Conservation (phyloP, 1,284 basidiomycete species). For the Microbotryum silenes-acaulis region DNA sequence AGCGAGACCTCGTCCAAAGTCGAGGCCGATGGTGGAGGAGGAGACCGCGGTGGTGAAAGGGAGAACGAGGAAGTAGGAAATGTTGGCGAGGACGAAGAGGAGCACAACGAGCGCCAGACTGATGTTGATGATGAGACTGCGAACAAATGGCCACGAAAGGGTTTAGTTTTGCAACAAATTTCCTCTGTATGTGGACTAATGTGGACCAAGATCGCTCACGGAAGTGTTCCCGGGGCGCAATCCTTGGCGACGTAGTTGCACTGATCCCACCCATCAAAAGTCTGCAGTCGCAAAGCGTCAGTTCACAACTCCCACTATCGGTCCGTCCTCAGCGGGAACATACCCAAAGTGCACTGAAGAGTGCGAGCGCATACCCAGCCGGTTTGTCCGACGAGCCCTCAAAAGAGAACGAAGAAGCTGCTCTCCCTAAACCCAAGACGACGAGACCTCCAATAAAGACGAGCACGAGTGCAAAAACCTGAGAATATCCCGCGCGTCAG, state of each 20-base stretch:
- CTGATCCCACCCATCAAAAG: conserved; percentile 49
- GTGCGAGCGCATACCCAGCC: conserved; percentile 78
- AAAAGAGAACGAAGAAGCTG: conserved; percentile 47
- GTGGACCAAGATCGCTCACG: conserved; percentile 7
- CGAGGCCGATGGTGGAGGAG: conserved; percentile 38
- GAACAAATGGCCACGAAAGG: conserved; percentile 22
- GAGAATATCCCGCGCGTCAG: not conserved
- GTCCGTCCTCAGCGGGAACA: conserved; percentile 69
- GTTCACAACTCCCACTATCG: conserved; percentile 28
- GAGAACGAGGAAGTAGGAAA: conserved; percentile 90
- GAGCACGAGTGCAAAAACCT: conserved; percentile 43
- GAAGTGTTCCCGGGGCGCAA: conserved; percentile 23
- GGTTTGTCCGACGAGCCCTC: conserved; percentile 65
- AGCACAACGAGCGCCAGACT: conserved; percentile 74
- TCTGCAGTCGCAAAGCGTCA: conserved; percentile 36
- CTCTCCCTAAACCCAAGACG: conserved; percentile 37
- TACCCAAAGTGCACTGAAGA: conserved; percentile 94
- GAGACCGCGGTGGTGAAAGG: conserved; percentile 42
- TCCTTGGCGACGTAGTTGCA: conserved; percentile 45
- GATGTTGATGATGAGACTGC: conserved; percentile 57
- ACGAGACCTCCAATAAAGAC: conserved; percentile 44
- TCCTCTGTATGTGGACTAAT: not conserved
- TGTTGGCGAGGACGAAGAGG: conserved; percentile 53
- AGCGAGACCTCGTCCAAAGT: conserved; percentile 81
- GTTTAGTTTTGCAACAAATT: conserved; percentile 8